These are phyloP conservation scores for Pythium aquatile DNA, from an alignment of 352 stramenopile genomes.

Conservation along the genomic window DNA sequence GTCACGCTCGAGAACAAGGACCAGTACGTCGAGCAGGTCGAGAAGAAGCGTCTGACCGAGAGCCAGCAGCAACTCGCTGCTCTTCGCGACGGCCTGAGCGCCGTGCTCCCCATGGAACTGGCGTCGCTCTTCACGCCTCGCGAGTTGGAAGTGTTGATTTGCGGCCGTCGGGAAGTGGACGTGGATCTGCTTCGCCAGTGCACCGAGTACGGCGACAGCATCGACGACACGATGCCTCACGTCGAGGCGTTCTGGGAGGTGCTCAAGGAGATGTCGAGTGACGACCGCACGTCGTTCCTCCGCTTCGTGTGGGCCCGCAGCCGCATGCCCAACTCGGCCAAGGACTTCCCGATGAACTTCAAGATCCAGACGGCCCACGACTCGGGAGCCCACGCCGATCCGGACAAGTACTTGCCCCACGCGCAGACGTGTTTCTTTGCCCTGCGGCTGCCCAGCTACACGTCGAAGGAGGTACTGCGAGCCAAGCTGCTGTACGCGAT, in stretches of 20 bases:
- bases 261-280: slow-evolving; percentile 94
- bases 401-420: slow-evolving; percentile 94
- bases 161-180: slow-evolving; percentile 95
- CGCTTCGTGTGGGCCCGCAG: slow-evolving; percentile 98
- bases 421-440: slow-evolving; percentile 99
- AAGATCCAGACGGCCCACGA: slow-evolving; percentile 89
- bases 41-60: slow-evolving; percentile 72
- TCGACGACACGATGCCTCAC: slow-evolving; percentile 88
- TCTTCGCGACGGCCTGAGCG: slow-evolving; percentile 85
- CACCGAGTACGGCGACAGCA: slow-evolving; percentile 96
- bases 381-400: slow-evolving; percentile 62
- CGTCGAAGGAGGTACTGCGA: slow-evolving; percentile 83
- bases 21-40: slow-evolving; percentile 64
- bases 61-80: slow-evolving; percentile 78
- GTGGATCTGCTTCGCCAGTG: slow-evolving; percentile 95
- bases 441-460: slow-evolving; percentile 95
- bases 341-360: slow-evolving; percentile 97
- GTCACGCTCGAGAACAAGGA: slow-evolving; percentile 64
- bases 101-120: slow-evolving; percentile 96
- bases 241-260: slow-evolving; percentile 96
- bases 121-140: slow-evolving; percentile 94
- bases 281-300: slow-evolving; percentile 95
- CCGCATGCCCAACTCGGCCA: slow-evolving; percentile 95
- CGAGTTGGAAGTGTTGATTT: slow-evolving; percentile 96
- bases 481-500: slow-evolving; percentile 92